Conservation (phyloP, 108 stramenopile species). For the Skeletonema marinoi region DNA sequence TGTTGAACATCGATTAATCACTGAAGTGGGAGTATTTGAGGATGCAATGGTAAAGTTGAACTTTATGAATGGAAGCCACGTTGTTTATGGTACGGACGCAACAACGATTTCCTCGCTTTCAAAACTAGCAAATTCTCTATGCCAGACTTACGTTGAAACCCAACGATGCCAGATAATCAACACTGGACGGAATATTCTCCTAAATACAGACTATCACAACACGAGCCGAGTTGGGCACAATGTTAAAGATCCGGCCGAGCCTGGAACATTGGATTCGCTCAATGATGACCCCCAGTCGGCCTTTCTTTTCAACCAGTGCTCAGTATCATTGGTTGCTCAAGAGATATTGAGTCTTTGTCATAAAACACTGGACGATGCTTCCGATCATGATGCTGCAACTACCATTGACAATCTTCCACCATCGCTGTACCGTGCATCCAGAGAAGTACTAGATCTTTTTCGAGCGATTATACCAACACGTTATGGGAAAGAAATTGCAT, state of each 20-base stretch:
- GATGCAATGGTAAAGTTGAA: constrained; percentile 37
- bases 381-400: constrained; percentile 16
- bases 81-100: neutral
- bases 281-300: constrained; percentile 59
- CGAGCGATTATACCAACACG: constrained; percentile 75
- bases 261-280: constrained; percentile 34
- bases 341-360: constrained; percentile 58
- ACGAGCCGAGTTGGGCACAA: constrained; percentile 64
- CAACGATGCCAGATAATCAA: constrained; percentile 63
- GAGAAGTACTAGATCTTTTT: constrained; percentile 77
- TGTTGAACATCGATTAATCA: constrained; percentile 35
- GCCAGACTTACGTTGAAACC: constrained; percentile 65
- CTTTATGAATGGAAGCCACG: constrained; percentile 9
- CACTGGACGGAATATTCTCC: constrained; percentile 63
- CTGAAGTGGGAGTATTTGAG: constrained; percentile 56
- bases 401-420: constrained; percentile 54
- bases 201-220: constrained; percentile 84
- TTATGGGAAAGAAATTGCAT: constrained; percentile 61
- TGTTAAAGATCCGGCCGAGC: constrained; percentile 26
- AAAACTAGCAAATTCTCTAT: constrained; percentile 41
- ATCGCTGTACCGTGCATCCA: constrained; percentile 64
- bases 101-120: constrained; percentile 38
- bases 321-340: constrained; percentile 69
- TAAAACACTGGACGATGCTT: constrained; percentile 72
- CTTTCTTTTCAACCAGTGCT: constrained; percentile 65